A percentile compares a stretch with the other conserved stretches of the same genome.
These are phyloP conservation scores for Cercospora zeae-maydis DNA, from an alignment of 2,329 filamentous ascomycete genomes.

Conservation along the genomic window DNA sequence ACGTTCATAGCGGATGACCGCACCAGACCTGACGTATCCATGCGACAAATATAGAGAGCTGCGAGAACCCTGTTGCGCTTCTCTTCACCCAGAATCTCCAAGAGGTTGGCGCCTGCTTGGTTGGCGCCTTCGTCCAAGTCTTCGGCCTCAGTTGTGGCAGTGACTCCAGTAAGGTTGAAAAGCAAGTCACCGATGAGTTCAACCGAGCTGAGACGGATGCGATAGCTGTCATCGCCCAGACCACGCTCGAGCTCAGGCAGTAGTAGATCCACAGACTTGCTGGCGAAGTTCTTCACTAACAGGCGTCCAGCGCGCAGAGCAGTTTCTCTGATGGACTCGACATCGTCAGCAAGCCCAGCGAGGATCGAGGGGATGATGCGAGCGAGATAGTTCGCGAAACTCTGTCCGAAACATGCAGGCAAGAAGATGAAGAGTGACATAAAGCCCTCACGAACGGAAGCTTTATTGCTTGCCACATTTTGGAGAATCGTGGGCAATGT, in stretches of 20 bases:
- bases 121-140: constrained; percentile 76
- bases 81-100: constrained; percentile 91
- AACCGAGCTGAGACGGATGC: constrained; percentile 96
- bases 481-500: constrained; percentile 93
- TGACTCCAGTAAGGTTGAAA: constrained; percentile 96
- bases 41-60: constrained; percentile 95
- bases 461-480: constrained; percentile 87
- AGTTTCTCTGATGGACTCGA: constrained; percentile 96
- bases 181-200: constrained; percentile 94
- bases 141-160: constrained; percentile 69
- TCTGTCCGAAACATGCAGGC: constrained; percentile 97
- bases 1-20: constrained; percentile 85
- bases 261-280: constrained; percentile 87
- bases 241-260: constrained; percentile 93
- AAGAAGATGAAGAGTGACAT: constrained; percentile 99
- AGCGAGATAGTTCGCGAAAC: constrained; percentile 91
- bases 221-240: constrained; percentile 94
- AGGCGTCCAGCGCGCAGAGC: constrained; percentile 88
- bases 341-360: constrained; percentile 87
- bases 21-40: constrained; percentile 89
- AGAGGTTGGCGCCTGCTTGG: constrained; percentile 87
- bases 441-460: constrained; percentile 92
- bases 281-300: constrained; percentile 97
- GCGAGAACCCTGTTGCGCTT: constrained; percentile 96
- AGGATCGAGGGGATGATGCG: constrained; percentile 95